Percentiles rank a stretch among this genome's conserved stretches.
Evolutionary conservation across 805 yeast genomes (phyloP).

Genomic region (Lipomyces oligophaga): DNA sequence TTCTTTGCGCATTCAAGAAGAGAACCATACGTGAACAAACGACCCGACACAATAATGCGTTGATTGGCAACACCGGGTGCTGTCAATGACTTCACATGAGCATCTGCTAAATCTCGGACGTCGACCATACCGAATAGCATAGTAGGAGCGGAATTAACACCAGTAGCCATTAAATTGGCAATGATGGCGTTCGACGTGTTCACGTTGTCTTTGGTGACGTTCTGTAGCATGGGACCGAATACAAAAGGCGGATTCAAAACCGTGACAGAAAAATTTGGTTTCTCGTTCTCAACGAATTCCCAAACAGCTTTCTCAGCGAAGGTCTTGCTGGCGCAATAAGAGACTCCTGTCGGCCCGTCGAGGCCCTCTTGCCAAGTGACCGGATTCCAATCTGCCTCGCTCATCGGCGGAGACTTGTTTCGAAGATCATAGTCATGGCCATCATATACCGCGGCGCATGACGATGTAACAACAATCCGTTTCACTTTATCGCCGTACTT

Average conservation of each 20-base stretch:
- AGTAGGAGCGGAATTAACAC: conserved; percentile 3
- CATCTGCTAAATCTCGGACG: conserved; percentile 59
- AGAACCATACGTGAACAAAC: not conserved
- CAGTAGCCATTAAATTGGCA: conserved; percentile 35
- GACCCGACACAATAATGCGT: conserved; percentile 7
- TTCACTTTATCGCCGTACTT: conserved; percentile 42
- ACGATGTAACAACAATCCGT: conserved; percentile 49
- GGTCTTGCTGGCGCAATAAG: conserved; percentile 23
- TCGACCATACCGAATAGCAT: conserved; percentile 39
- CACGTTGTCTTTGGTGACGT: conserved; percentile 32
- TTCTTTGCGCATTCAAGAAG: conserved; percentile 1
- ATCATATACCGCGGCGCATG: conserved; percentile 49
- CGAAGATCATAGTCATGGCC: conserved; percentile 20
- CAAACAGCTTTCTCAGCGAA: conserved; percentile 44
- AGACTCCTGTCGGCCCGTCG: conserved; percentile 32
- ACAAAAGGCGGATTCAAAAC: conserved; percentile 35
- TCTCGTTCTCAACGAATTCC: conserved; percentile 44
- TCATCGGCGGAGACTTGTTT: conserved; percentile 21
- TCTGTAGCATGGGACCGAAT: conserved; percentile 34
- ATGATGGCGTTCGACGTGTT: conserved; percentile 40
- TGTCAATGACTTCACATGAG: conserved; percentile 49
- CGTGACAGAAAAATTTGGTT: conserved; percentile 32
- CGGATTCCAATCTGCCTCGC: conserved; percentile 42
- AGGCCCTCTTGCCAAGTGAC: conserved; percentile 56
- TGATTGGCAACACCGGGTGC: conserved; percentile 6